Evolutionary conservation across 2,329 filamentous ascomycete species (phyloP).

Genomic region (Conoideocrella luteorostrata): DNA sequence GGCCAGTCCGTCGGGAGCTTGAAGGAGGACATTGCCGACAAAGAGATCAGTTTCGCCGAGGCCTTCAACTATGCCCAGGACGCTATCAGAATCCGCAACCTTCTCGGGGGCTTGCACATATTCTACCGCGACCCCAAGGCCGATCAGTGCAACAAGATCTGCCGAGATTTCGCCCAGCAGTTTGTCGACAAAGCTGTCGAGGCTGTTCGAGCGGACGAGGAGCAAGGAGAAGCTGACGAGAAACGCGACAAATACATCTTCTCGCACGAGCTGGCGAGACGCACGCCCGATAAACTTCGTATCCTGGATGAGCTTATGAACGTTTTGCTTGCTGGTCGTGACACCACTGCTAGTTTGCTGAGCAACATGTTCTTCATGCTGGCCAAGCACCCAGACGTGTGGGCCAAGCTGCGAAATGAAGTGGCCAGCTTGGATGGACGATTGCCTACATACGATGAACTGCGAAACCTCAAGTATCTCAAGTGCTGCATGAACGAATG

Average conservation of each 20-base stretch:
- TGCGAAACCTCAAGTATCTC: conserved; percentile 15
- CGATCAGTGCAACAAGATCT: conserved; percentile 48
- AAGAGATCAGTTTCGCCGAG: conserved; percentile 20
- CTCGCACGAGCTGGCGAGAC: conserved; percentile 23
- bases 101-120: conserved; percentile 40
- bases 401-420: conserved; percentile 34
- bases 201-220: too few relatives aligned
- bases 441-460: conserved; percentile 14
- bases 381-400: conserved; percentile 27
- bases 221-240: conserved; percentile 13
- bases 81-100: conserved; percentile 24
- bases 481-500: conserved; percentile 18
- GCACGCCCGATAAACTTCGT: conserved; percentile 22
- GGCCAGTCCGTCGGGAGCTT: conserved; percentile 46
- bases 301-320: conserved; percentile 28
- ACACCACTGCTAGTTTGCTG: conserved; percentile 46
- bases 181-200: conserved; percentile 65
- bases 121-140: conserved; percentile 59
- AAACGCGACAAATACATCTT: conserved; percentile 22
- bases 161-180: conserved; percentile 14
- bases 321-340: conserved; percentile 44
- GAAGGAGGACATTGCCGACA: conserved; percentile 13
- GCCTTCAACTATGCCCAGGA: conserved; percentile 7
- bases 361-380: conserved; percentile 41
- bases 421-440: conserved; percentile 16